A percentile compares a stretch with the other conserved stretches of the same genome.
Conservation (phyloP, 2,329 filamentous ascomycete genomes). For the Aspergillus floridensis region DNA sequence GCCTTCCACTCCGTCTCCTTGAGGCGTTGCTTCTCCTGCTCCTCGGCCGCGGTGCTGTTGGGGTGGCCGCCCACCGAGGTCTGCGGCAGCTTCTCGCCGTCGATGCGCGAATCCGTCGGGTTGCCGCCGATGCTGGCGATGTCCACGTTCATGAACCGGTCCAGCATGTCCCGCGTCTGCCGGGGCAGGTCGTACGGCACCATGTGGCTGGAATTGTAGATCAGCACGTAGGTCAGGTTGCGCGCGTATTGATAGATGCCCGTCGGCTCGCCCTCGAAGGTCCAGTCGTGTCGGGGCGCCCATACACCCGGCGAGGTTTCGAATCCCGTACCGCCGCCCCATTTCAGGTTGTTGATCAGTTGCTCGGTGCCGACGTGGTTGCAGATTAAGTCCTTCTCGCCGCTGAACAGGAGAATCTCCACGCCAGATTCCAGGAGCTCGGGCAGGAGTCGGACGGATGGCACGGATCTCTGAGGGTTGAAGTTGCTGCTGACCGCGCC, state of each 20-base stretch:
- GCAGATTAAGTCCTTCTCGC: constrained; percentile 91
- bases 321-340: constrained; percentile 90
- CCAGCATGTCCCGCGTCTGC: constrained; percentile 89
- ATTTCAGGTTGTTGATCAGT: constrained; percentile 83
- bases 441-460: constrained; percentile 72
- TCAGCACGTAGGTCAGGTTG: constrained; percentile 92
- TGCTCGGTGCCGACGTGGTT: constrained; percentile 94
- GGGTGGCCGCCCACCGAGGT: constrained; percentile 73
- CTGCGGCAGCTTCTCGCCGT: constrained; percentile 77
- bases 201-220: constrained; percentile 97
- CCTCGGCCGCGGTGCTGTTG: constrained; percentile 65
- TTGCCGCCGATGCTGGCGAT: constrained; percentile 81
- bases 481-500: constrained; percentile 74
- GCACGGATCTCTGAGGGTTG: constrained; percentile 65
- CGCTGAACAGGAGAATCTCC: constrained; percentile 83
- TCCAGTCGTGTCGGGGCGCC: constrained; percentile 92
- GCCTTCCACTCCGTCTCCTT: constrained; percentile 84
- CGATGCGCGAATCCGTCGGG: constrained; percentile 75
- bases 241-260: constrained; percentile 93
- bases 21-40: constrained; percentile 69
- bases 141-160: constrained; percentile 92
- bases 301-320: constrained; percentile 81
- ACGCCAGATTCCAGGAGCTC: constrained; percentile 70
- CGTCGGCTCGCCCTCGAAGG: constrained; percentile 80
- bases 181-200: constrained; percentile 91